Percentiles rank a stretch among this genome's conserved stretches.
phyloP scores from a whole-genome alignment of 2,329 filamentous ascomycete genomes.

The Juglanconis oblonga region DNA sequence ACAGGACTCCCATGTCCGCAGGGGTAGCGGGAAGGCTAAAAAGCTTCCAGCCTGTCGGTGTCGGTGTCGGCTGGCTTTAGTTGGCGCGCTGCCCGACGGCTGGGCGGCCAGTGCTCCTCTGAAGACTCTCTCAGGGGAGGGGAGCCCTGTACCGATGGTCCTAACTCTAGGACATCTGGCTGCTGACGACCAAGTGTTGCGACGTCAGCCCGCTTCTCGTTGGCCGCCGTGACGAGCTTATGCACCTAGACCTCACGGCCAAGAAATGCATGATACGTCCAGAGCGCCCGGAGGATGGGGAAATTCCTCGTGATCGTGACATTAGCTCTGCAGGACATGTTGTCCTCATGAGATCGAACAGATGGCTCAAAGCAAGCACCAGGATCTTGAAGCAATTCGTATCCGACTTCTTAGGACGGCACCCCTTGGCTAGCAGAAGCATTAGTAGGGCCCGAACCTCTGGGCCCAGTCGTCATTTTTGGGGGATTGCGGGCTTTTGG shows the following conservation, averaged over 20 bases:
- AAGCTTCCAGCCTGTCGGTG: slow-evolving; percentile 18
- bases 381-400: neutral
- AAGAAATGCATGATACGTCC: neutral
- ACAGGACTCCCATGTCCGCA: slow-evolving; percentile 13
- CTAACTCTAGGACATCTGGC: neutral
- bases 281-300: neutral
- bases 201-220: neutral
- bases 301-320: neutral
- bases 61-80: slow-evolving; percentile 12
- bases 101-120: neutral
- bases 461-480: slow-evolving; percentile 2
- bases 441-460: neutral
- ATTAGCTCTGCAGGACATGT: neutral
- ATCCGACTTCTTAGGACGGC: neutral
- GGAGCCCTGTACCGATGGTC: neutral
- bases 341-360: neutral
- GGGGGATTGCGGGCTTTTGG: too few species aligned
- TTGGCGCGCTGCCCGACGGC: neutral
- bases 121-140: neutral
- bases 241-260: neutral
- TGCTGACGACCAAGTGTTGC: neutral
- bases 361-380: slow-evolving; percentile 2
- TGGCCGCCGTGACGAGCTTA: neutral
- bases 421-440: neutral
- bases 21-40: slow-evolving; percentile 19